phyloP scores from a whole-genome alignment of 1,284 basidiomycete genomes.

The Rhodotorula sp. region DNA sequence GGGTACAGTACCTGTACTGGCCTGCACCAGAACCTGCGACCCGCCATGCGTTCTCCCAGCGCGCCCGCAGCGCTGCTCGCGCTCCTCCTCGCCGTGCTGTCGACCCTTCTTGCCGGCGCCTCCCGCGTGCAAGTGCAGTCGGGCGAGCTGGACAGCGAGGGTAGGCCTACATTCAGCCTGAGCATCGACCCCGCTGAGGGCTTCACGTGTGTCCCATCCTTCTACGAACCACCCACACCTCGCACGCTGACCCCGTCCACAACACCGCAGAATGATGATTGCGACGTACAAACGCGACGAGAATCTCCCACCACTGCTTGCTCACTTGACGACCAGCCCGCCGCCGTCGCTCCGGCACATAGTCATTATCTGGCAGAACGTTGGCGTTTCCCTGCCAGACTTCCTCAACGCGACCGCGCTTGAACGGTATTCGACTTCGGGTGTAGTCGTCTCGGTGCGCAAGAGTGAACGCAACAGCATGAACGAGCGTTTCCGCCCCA shows the following conservation, averaged over 20 bases:
- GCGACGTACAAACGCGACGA: constrained; percentile 40
- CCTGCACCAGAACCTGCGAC: no score
- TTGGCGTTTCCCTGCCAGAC: constrained; percentile 26
- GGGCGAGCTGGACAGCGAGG: constrained; percentile 6
- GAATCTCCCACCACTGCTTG: constrained; percentile 26
- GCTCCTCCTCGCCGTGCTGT: not conserved
- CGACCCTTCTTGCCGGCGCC: not conserved
- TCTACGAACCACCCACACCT: not conserved
- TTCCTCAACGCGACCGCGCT: constrained; percentile 28
- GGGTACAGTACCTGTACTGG: no score
- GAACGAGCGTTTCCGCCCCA: constrained; percentile 43
- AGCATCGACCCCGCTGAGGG: constrained; percentile 25
- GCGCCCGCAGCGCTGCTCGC: not conserved
- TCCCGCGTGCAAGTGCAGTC: not conserved
- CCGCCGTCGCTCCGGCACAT: constrained; percentile 38
- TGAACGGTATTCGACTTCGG: constrained; percentile 16
- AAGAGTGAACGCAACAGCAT: constrained; percentile 38
- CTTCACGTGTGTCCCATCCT: constrained; percentile 22
- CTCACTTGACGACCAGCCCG: constrained; percentile 34
- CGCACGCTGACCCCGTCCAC: not conserved
- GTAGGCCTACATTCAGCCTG: constrained; percentile 7
- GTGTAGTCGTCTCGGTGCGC: constrained; percentile 34
- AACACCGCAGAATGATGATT: constrained; percentile 33
- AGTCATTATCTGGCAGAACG: constrained; percentile 43
- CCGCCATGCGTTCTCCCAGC: not conserved